phyloP scores from a whole-genome alignment of 2,329 filamentous ascomycete species.

The Beauveria sp. region DNA sequence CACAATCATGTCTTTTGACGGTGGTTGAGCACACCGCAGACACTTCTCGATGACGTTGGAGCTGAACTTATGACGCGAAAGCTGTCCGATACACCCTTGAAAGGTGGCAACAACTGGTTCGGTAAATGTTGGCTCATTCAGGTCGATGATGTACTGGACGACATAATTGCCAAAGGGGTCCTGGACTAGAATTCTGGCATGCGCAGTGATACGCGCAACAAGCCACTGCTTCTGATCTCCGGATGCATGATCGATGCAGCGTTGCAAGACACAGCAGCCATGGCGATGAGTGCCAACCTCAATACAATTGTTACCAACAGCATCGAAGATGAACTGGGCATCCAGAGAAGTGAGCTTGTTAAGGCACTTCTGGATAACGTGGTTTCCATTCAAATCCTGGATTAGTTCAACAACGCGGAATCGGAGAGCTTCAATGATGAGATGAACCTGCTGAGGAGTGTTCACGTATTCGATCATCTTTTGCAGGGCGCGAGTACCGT shows the following conservation, averaged over 20 bases:
- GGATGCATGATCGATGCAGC: constrained; percentile 94
- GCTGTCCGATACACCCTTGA: constrained; percentile 59
- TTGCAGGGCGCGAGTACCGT: constrained; percentile 90
- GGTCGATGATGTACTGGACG: constrained; percentile 95
- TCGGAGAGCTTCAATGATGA: constrained; percentile 79
- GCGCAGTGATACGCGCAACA: constrained; percentile 77
- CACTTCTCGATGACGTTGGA: constrained; percentile 99
- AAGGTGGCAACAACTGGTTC: constrained; percentile 82
- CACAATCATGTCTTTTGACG: constrained; percentile 73
- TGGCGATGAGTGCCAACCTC: constrained; percentile 94
- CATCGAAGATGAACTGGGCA: constrained; percentile 94
- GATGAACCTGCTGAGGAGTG: constrained; percentile 73
- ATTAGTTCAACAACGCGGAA: constrained; percentile 87
- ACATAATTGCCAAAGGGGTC: constrained; percentile 99
- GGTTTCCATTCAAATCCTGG: constrained; percentile 95
- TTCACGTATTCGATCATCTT: constrained; percentile 99
- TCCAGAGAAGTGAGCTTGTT: constrained; percentile 83
- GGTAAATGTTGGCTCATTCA: constrained; percentile 81
- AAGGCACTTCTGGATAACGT: constrained; percentile 97
- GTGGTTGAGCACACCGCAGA: constrained; percentile 70
- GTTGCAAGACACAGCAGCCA: constrained; percentile 94
- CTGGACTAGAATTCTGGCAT: constrained; percentile 84
- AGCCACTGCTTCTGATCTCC: constrained; percentile 82
- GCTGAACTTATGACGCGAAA: constrained; percentile 96
- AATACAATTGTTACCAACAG: constrained; percentile 79